Conservation (phyloP, 202 grass and related monocot genomes). For the Eragrostis tef region DNA sequence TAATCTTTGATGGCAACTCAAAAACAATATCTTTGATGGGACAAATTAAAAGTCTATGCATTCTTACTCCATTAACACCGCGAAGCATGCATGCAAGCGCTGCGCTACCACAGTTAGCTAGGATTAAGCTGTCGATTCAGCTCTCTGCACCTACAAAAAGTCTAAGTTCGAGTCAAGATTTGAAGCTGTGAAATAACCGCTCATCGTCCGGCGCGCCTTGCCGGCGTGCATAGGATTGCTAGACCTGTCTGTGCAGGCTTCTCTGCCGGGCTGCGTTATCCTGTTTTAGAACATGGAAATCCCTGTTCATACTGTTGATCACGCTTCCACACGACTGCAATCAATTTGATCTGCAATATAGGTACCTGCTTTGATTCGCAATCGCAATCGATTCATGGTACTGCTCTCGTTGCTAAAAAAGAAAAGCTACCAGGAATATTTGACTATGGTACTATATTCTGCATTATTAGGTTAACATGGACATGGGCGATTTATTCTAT, state of each 20-base stretch:
- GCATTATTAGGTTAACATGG: too few species aligned
- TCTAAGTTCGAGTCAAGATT: slow-evolving; percentile 3
- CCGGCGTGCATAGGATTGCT: slow-evolving; percentile 32
- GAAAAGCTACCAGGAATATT: too few species aligned
- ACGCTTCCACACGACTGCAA: background rate
- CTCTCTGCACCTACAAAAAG: background rate
- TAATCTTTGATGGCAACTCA: background rate
- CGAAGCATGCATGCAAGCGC: background rate
- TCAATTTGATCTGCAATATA: background rate
- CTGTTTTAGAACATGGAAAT: slow-evolving; percentile 47
- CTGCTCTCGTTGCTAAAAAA: background rate
- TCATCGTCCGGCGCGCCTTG: background rate
- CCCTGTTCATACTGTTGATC: slow-evolving; percentile 40
- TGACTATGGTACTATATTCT: too few species aligned
- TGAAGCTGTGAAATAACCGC: background rate
- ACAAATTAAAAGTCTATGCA: background rate
- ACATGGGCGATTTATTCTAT: too few species aligned
- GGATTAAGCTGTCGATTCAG: slow-evolving; percentile 8
- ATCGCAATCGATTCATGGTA: background rate
- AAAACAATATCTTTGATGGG: too few species aligned
- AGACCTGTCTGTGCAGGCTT: background rate
- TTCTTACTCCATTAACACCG: background rate
- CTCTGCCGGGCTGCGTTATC: slow-evolving; percentile 41
- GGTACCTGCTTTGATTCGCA: background rate
- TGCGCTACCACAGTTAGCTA: background rate